These are phyloP conservation scores for Fusarium bactridioides DNA, from an alignment of 2,329 filamentous ascomycete species.

Conservation along the genomic window DNA sequence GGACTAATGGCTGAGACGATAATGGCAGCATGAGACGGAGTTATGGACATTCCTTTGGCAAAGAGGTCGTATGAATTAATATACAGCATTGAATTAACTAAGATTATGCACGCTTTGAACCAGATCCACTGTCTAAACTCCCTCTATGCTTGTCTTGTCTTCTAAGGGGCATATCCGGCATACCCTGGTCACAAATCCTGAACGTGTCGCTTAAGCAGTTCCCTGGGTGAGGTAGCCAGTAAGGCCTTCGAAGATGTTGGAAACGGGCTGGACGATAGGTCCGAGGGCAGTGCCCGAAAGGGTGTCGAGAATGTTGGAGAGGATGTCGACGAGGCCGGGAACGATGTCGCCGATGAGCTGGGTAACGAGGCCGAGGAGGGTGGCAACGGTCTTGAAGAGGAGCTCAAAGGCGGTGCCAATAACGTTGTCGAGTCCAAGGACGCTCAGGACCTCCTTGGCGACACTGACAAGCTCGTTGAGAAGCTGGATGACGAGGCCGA, in stretches of 20 bases:
- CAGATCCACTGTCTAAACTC: conserved; percentile 10
- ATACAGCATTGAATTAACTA: conserved; percentile 10
- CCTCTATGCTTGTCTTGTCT: neutral
- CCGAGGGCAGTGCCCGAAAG: conserved; percentile 10
- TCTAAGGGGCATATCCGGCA: neutral
- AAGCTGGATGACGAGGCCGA: conserved; percentile 14
- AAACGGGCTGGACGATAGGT: conserved; percentile 6
- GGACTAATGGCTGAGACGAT: neutral
- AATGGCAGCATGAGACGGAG: neutral
- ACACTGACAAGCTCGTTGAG: conserved; percentile 10
- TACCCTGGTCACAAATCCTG: neutral
- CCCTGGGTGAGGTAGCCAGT: conserved; percentile 10
- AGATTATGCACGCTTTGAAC: neutral
- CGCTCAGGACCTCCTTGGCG: conserved; percentile 1
- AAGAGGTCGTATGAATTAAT: neutral
- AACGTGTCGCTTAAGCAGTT: neutral
- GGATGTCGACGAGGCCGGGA: conserved; percentile 13
- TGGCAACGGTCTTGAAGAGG: conserved; percentile 16
- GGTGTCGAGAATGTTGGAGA: conserved; percentile 10
- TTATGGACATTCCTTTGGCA: neutral
- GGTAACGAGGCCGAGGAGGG: conserved; percentile 8
- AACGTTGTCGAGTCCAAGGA: conserved; percentile 13
- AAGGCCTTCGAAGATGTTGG: neutral
- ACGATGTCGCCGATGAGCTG: conserved; percentile 21
- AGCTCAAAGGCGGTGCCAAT: neutral